These are phyloP conservation scores for Physocladia obscura DNA, from an alignment of 192 early-diverging fungal species.

Conservation along the genomic window DNA sequence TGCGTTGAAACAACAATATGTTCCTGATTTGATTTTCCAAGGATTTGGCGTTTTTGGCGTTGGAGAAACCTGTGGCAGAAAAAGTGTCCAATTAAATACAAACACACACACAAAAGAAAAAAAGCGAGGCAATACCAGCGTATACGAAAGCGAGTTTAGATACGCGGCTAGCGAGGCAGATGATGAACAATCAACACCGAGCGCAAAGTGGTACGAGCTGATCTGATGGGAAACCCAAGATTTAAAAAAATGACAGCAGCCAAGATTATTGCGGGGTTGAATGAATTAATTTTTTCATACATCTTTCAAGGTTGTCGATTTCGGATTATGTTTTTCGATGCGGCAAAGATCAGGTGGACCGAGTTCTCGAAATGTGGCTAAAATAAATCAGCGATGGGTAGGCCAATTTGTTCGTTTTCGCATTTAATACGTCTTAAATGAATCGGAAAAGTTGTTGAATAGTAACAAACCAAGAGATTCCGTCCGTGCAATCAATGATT, in stretches of 20 bases:
- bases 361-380: constrained; percentile 71
- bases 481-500: constrained; percentile 81
- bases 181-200: constrained; percentile 75
- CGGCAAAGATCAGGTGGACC: constrained; percentile 98
- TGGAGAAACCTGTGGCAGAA: constrained; percentile 10
- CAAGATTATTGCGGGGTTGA: too few species aligned
- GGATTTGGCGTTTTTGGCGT: constrained; percentile 34
- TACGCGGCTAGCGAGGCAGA: constrained; percentile 97
- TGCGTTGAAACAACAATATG: constrained; percentile 94
- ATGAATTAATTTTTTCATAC: constrained; percentile 40
- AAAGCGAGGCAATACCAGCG: constrained; percentile 60
- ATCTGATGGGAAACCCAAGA: too few species aligned
- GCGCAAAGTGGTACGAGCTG: constrained; percentile 63
- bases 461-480: constrained; percentile 82
- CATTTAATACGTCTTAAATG: background rate
- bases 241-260: too few species aligned
- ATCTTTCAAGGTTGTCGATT: constrained; percentile 69
- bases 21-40: constrained; percentile 71
- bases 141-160: constrained; percentile 92
- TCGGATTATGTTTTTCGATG: constrained; percentile 87
- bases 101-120: too few species aligned
- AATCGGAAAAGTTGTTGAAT: background rate
- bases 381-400: background rate
- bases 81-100: too few species aligned
- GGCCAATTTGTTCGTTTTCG: background rate